Conservation (phyloP, 2,329 filamentous ascomycete species). For the Pseudogymnoascus sp. region DNA sequence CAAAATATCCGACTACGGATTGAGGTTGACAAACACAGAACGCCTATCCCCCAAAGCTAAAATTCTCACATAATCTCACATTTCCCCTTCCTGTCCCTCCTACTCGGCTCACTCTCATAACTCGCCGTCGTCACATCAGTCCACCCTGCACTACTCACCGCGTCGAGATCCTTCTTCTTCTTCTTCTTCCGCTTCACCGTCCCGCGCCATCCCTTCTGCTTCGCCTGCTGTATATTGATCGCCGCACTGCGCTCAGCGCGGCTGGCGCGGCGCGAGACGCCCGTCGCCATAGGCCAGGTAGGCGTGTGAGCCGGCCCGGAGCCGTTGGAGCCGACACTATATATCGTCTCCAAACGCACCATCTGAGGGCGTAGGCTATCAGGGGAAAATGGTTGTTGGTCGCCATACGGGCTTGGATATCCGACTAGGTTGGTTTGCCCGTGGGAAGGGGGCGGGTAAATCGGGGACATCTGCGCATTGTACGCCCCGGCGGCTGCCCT, state of each 20-base stretch:
- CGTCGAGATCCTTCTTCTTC: slow-evolving; percentile 35
- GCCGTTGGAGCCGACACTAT: slow-evolving; percentile 32
- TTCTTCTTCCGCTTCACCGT: slow-evolving; percentile 33
- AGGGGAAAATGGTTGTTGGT: slow-evolving; percentile 42
- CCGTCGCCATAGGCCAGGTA: slow-evolving; percentile 15
- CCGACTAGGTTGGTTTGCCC: neutral
- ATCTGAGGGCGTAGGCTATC: slow-evolving; percentile 36
- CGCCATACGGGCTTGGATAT: slow-evolving; percentile 16
- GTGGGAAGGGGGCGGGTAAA: slow-evolving; percentile 17
- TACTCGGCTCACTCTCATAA: neutral
- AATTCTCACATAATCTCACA: neutral
- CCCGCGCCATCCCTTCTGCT: slow-evolving; percentile 47
- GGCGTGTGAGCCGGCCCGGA: slow-evolving; percentile 21
- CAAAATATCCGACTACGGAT: neutral
- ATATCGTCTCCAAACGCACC: slow-evolving; percentile 50
- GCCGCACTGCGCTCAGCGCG: slow-evolving; percentile 53
- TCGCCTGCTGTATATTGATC: slow-evolving; percentile 56
- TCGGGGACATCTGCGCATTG: slow-evolving; percentile 12
- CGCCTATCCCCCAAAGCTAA: neutral
- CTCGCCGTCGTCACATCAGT: slow-evolving; percentile 37
- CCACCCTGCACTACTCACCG: slow-evolving; percentile 43
- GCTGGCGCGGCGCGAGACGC: slow-evolving; percentile 34
- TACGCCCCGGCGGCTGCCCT: neutral
- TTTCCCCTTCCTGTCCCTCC: neutral
- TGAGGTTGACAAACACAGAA: neutral